A percentile compares a stretch with the other conserved stretches of the same genome.
Evolutionary conservation across 805 yeast species (phyloP).

Genomic region (Deakozyma indianensis): DNA sequence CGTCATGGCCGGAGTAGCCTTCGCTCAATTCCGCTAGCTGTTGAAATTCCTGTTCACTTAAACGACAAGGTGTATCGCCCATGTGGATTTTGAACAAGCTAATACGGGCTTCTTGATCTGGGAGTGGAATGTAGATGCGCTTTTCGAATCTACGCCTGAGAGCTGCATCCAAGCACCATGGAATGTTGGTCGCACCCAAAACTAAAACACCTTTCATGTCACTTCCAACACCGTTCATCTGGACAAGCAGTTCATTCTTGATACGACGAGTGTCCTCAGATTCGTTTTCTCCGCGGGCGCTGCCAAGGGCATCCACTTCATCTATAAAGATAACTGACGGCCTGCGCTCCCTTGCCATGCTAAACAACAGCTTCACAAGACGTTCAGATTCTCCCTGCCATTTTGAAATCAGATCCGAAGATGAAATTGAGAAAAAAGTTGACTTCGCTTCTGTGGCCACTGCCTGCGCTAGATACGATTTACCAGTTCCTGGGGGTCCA

Average conservation of each 20-base stretch:
- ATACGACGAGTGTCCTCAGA: slow-evolving; percentile 93
- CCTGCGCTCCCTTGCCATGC: slow-evolving; percentile 91
- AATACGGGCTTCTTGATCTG: slow-evolving; percentile 84
- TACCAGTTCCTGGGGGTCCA: slow-evolving; percentile 98
- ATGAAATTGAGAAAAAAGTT: slow-evolving; percentile 91
- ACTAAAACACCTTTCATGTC: slow-evolving; percentile 87
- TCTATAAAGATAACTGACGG: slow-evolving; percentile 95
- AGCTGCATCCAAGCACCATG: slow-evolving; percentile 98
- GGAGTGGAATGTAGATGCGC: slow-evolving; percentile 87
- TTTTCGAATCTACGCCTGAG: slow-evolving; percentile 92
- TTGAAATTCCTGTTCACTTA: slow-evolving; percentile 59
- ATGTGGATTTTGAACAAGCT: slow-evolving; percentile 90
- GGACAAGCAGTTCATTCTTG: slow-evolving; percentile 89
- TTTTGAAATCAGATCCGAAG: slow-evolving; percentile 88
- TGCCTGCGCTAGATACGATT: slow-evolving; percentile 91
- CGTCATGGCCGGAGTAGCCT: slow-evolving; percentile 95
- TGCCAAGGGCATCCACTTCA: slow-evolving; percentile 96
- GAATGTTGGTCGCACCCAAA: slow-evolving; percentile 94
- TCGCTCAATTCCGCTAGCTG: slow-evolving; percentile 85
- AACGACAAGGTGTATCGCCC: slow-evolving; percentile 74
- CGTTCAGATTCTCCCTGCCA: slow-evolving; percentile 99
- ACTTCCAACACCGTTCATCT: slow-evolving; percentile 98
- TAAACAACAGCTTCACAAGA: slow-evolving; percentile 83
- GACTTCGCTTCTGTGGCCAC: slow-evolving; percentile 98
- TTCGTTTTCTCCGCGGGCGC: slow-evolving; percentile 96